Conservation (phyloP, 106 monocot species). For the Chionographis japonica region DNA sequence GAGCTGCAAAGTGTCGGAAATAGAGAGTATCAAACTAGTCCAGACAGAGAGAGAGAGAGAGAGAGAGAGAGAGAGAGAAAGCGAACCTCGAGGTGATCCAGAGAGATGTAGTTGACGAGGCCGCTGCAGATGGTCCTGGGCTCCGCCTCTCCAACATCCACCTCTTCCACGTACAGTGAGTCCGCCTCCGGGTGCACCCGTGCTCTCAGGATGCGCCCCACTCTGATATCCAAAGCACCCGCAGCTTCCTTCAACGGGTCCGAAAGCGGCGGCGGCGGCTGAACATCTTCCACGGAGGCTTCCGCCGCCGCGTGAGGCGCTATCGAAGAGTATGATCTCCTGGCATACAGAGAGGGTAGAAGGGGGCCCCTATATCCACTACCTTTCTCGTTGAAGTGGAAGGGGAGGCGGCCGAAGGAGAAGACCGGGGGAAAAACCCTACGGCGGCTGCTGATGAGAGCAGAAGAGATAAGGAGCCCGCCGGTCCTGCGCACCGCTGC, state of each 20-base stretch:
- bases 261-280: neutral
- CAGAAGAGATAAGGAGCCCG: neutral
- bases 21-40: no score
- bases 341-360: neutral
- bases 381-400: neutral
- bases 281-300: neutral
- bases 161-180: slow-evolving; percentile 87
- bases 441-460: neutral
- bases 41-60: no score
- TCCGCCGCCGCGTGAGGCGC: neutral
- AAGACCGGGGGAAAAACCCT: no score
- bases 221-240: slow-evolving; percentile 64
- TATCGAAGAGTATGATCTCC: neutral
- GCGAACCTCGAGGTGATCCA: slow-evolving; percentile 55
- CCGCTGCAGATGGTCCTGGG: slow-evolving; percentile 92
- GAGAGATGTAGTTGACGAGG: slow-evolving; percentile 68
- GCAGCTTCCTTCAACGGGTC: slow-evolving; percentile 46
- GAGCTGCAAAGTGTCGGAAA: no score
- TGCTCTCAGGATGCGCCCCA: slow-evolving; percentile 57
- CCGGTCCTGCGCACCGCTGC: neutral
- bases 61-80: no score
- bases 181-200: slow-evolving; percentile 92
- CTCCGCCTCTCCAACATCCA: slow-evolving; percentile 80
- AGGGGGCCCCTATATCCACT: neutral
- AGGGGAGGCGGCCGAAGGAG: no score